Conservation (phyloP, 1,139 yeast species). For the Debaryomycetaceae sp. region DNA sequence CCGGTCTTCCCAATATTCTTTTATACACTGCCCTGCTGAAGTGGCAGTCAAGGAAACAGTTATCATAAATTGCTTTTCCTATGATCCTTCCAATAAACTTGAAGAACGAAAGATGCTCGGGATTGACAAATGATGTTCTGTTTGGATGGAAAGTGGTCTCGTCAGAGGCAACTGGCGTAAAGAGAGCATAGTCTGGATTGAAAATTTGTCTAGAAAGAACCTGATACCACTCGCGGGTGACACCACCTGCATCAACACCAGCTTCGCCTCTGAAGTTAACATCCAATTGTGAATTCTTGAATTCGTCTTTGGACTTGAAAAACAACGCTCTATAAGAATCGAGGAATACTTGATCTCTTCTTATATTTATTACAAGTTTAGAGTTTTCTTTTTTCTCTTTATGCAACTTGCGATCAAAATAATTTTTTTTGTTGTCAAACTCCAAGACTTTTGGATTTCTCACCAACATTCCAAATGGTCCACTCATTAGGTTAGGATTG, state of each 20-base stretch:
- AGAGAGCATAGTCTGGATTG: conserved; percentile 92
- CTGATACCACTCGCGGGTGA: conserved; percentile 97
- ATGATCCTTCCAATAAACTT: conserved; percentile 92
- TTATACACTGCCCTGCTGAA: conserved; percentile 95
- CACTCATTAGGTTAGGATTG: conserved; percentile 93
- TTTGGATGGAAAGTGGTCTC: conserved; percentile 95
- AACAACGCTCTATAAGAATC: conserved; percentile 86
- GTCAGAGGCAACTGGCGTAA: conserved; percentile 89
- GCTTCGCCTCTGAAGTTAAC: conserved; percentile 88
- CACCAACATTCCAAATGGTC: conserved; percentile 89
- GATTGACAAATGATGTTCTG: conserved; percentile 87
- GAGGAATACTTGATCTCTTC: conserved; percentile 88
- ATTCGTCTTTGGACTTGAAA: conserved; percentile 75
- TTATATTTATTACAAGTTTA: conserved; percentile 61
- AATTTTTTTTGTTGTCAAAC: conserved; percentile 89
- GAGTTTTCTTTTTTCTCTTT: conserved; percentile 39
- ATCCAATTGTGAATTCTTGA: conserved; percentile 70
- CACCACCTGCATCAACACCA: conserved; percentile 98
- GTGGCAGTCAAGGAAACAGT: conserved; percentile 87
- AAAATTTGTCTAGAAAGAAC: conserved; percentile 93
- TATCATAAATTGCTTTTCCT: conserved; percentile 91
- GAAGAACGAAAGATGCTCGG: conserved; percentile 89
- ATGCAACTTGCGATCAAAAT: conserved; percentile 74
- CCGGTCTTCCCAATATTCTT: conserved; percentile 74
- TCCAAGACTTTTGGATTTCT: conserved; percentile 88